Conservation (phyloP, 306 rosid genomes). For the Dryas alaskensis region DNA sequence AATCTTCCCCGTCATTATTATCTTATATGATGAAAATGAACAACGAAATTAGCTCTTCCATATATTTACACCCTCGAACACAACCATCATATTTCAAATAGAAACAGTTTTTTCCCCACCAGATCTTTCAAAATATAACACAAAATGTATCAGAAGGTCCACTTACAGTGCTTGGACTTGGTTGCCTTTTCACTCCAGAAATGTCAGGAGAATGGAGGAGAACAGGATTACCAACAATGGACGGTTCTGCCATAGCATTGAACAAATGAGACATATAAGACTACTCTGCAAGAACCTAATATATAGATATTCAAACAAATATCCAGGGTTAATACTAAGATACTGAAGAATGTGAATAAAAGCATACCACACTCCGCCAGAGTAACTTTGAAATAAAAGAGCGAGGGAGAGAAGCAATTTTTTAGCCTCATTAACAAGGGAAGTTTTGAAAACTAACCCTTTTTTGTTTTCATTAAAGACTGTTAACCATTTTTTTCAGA, state of each 20-base stretch:
- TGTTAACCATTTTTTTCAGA: too few species aligned
- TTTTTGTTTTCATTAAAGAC: too few species aligned
- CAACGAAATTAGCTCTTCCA: background rate
- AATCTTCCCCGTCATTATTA: background rate
- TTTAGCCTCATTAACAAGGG: background rate
- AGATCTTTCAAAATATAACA: conserved; percentile 22
- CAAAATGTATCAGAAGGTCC: conserved; percentile 22
- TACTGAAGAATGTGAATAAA: background rate
- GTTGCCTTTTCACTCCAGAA: conserved; percentile 52
- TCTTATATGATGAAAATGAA: background rate
- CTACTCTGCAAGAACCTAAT: background rate
- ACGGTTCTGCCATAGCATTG: conserved; percentile 58
- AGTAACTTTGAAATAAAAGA: background rate
- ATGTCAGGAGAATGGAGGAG: conserved; percentile 52
- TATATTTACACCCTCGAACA: background rate
- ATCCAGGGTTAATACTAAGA: background rate
- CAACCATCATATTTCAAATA: background rate
- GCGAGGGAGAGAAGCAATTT: background rate
- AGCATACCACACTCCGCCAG: background rate
- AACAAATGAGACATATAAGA: conserved; percentile 35
- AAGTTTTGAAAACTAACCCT: too few species aligned
- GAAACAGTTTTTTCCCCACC: conserved; percentile 1
- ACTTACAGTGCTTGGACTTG: conserved; percentile 67
- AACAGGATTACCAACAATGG: conserved; percentile 38
- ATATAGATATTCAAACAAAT: background rate